Evolutionary conservation across 2,329 filamentous ascomycete genomes (phyloP), one percentile per base, ranked within the genome.

Genomic region (Trichoderma polysporum): DNA sequence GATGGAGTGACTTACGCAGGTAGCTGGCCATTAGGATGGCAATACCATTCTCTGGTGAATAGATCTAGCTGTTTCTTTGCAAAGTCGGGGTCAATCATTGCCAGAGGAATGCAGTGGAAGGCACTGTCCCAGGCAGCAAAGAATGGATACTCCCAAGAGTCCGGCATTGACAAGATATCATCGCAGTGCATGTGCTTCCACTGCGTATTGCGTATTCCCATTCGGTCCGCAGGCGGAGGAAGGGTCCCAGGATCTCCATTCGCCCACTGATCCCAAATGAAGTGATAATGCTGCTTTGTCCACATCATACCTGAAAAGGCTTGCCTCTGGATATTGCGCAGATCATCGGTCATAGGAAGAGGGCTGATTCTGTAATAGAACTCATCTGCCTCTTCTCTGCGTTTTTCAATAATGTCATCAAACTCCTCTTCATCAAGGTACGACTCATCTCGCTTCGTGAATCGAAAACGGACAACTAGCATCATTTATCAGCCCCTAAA

Each of bases 131-230:
- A 98, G 4, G 94, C 94, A 22, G 94, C 94, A 77, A 97, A 97
- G 83, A 97, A 98, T 0, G 94, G 94, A 73, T 98, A 98, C 75
- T 98, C 94, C 94, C 94, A 98, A 0, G 94, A 97, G 78, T 98
- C 94, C 0, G 94, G 95, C 94, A 98, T 97, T 0, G 94, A 97
- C 37, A 98, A 79, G 69, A 98, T 93, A 76, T 98, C 94, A 71
- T 98, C 95, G 72, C 97, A 88, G 78, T 97, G 87, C 85, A 98
- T 89, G 78, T 98, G 94, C 75, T 91, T 96, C 95, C 95, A 98
- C 69, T 96, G 88, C 41, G 87, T 82, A 76, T 98, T 98, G 68
- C 94, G 89, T 66, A 98, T 86, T 2, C 86, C 84, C 77, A 95
- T 97, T 65, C 94, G 86, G 45, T 86, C 85, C 1, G 90, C 83